Evolutionary conservation across 2,329 filamentous ascomycete species (phyloP).

Genomic region (Aspergillus hortae): DNA sequence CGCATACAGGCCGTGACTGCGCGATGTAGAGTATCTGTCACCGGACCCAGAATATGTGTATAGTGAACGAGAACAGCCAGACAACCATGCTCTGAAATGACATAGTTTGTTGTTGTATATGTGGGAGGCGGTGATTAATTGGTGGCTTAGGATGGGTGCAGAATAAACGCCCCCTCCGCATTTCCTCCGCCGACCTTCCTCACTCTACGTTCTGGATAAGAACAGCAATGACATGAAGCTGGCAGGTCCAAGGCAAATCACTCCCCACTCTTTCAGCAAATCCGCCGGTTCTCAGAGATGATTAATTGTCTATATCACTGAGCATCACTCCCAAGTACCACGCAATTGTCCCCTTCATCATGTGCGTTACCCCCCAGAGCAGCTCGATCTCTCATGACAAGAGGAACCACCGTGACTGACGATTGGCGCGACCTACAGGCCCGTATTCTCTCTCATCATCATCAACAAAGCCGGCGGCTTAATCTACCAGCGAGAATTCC

Average conservation of each 20-base stretch:
- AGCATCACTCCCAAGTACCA: neutral
- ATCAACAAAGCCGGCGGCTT: conserved; percentile 98
- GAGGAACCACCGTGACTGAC: neutral
- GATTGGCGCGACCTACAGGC: conserved; percentile 54
- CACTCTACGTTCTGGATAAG: neutral
- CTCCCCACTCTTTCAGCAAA: neutral
- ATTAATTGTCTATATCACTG: neutral
- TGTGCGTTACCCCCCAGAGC: neutral
- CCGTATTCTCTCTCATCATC: conserved; percentile 90
- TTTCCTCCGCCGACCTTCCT: neutral
- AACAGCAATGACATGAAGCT: neutral
- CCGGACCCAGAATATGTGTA: no score
- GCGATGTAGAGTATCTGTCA: no score
- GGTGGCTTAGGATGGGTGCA: no score
- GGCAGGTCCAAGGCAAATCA: neutral
- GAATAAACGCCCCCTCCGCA: neutral
- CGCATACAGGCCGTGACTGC: no score
- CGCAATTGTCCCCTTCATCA: neutral
- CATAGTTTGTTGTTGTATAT: no score
- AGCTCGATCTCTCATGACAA: neutral
- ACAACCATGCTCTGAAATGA: no score
- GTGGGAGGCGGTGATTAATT: no score
- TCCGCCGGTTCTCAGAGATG: neutral
- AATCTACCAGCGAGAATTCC: conserved; percentile 93
- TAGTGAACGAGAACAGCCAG: no score